Evolutionary conservation across 208 protist species (phyloP), one percentile per base, ranked within the genome.

Genomic region (Leishmania tropica): DNA sequence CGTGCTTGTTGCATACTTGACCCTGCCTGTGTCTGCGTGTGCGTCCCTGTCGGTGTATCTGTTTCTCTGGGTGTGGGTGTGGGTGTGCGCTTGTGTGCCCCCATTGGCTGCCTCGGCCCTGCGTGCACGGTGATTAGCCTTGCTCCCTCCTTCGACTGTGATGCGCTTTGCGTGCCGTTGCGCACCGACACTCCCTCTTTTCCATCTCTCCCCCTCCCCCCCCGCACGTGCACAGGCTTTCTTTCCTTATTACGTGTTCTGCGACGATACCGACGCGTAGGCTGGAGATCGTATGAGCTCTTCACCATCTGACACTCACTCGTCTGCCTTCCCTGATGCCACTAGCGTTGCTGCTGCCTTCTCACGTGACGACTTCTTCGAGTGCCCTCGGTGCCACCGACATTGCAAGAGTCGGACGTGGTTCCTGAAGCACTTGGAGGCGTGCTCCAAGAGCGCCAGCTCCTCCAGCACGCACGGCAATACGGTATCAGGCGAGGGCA

Each of bases 341-440:
- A 45, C 60, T 42, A 51, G 73, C 53, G 53, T 73, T 28, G 37
- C 65, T 58, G 58, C 65, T 35, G 47, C 68, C 24, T 54, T 48
- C 8, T 17, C 53, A 7, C 53, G 64, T 47, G 73, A 75, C 11
- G 42, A 15, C n/a, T 76, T 79, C 73, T 76, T 79, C 48, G 71
- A 81, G 67, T 85, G 83, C 78, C 83, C 77, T 28, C 75, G 64
- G 35, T 85, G 83, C 74, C 78, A 82, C 62, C 62, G 74, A 24
- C 77, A 79, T 15, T 82, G 83, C 73, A 85, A 85, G 65, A 85
- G 83, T 60, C 83, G 78, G 5, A 82, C 83, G 6, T 79, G 83
- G 78, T 79, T 81, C 67, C 56, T 82, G 58, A 85, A 76, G 78
- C 83, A 85, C 78, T 42, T 82, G 47, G 83, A 85, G 67, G n/a